Conservation (phyloP, 1,284 basidiomycete species). For the Singerocomus inundabilis region DNA sequence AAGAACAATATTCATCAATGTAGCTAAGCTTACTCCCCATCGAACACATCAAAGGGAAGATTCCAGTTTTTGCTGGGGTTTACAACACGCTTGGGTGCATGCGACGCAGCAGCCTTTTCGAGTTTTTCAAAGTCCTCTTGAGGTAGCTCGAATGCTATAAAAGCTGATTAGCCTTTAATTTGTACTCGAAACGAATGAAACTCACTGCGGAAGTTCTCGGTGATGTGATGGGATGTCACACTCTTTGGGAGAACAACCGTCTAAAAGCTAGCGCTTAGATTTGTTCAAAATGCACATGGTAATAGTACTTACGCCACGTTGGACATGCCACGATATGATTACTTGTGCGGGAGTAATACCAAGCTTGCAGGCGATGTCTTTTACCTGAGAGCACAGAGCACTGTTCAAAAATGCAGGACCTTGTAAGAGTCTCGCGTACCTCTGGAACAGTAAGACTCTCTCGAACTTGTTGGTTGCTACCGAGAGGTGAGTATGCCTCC, state of each 20-base stretch:
- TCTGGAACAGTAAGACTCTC: slow-evolving; percentile 54
- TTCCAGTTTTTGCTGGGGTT: slow-evolving; percentile 66
- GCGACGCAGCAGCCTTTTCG: slow-evolving; percentile 57
- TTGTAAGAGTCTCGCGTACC: slow-evolving; percentile 28
- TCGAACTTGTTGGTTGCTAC: slow-evolving; percentile 59
- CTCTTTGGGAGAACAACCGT: slow-evolving; percentile 78
- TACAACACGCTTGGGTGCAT: slow-evolving; percentile 51
- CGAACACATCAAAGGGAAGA: slow-evolving; percentile 61
- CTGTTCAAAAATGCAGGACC: not conserved
- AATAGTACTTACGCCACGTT: slow-evolving; percentile 61
- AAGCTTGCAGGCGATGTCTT: slow-evolving; percentile 60
- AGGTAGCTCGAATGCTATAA: slow-evolving; percentile 52
- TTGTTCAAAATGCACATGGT: not conserved
- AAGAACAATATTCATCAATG: not conserved
- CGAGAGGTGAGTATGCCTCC: slow-evolving; percentile 79
- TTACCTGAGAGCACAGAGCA: slow-evolving; percentile 37
- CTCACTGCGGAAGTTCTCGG: slow-evolving; percentile 66
- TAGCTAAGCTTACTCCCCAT: slow-evolving; percentile 32
- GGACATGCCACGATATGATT: slow-evolving; percentile 77
- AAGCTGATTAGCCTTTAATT: not conserved
- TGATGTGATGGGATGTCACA: slow-evolving; percentile 69
- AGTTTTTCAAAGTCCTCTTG: slow-evolving; percentile 54
- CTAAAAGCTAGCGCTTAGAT: slow-evolving; percentile 33
- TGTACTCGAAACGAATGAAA: not conserved
- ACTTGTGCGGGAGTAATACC: slow-evolving; percentile 77